Evolutionary conservation across 192 early-diverging fungal species (phyloP), one percentile per base, ranked within the genome.

Genomic region (Backusella morwellensis): DNA sequence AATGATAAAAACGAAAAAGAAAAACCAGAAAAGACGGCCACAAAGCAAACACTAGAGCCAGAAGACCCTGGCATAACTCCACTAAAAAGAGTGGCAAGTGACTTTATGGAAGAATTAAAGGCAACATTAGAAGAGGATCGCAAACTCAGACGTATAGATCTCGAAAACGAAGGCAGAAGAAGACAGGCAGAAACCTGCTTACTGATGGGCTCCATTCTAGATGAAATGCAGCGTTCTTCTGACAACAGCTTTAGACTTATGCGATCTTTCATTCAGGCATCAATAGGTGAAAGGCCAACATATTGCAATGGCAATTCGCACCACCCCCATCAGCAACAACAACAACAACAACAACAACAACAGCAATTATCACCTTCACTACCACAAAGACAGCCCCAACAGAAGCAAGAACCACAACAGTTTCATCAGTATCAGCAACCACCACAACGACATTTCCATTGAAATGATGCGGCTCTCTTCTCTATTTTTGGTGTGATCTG

Each of bases 51-150:
- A 26, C 26, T 63, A 63, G 56, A 63, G 26, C 23, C 56, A 11
- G 23, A 63, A 63, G 56, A 63, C 56, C 56, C 56, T 26, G 26
- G 56, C 4, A 23, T 63, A 9, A 29, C 23, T 12, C 23, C 23
- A 63, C 9, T 63, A 26, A 63, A 63, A 29, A 23, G 56, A 63
- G 23, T 63, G 8, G 56, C 56, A 3, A 63, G 56, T 29, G 56
- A 63, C 21, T 63, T 63, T 63, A 63, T 63, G 56, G 56, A 63
- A 3, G 56, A 63, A 29, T 12, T 63, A 29, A 63, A 63, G 21
- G 26, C 56, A 23, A 63, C 56, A 63, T 63, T 63, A 63, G 56
- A 26, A 63, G 56, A 63, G n/a, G 56, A 63, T 63, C 56, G 56
- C 26, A 63, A 63, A 63, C 56, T 63, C 26, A 26, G 56, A 63